Evolutionary conservation across 2,329 filamentous ascomycete genomes (phyloP), one percentile per base, ranked within the genome.

Genomic region (Aspergillus terreus): DNA sequence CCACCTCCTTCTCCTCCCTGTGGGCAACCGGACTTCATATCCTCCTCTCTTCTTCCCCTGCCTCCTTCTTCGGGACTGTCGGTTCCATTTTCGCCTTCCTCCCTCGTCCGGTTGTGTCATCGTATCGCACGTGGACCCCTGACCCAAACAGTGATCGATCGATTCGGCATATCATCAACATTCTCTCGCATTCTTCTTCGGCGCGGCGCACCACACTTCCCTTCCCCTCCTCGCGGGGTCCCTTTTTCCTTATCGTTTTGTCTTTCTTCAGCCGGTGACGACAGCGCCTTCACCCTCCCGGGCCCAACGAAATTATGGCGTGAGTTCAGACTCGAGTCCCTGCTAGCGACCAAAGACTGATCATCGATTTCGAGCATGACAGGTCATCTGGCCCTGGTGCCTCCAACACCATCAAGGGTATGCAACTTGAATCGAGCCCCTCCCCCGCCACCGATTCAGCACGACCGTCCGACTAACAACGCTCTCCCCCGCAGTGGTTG

Each of bases 401-500:
- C 54, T 66, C 67, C 59, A 79, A 78, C 70, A 79, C 78, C 65
- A 80, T 79, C 59, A 79, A 77, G 72, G 78, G 79, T 82, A 74
- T 67, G 66, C 60, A 51, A 50, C 17, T 46, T 35, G 3, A 9
- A 30, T 30, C 11, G 35, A 38, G 14, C 35, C 35, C 35, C 35
- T 17, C 15, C 7, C 4, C 35, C 15, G 15, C 35, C 35, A 17
- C 35, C 35, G 35, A 7, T 15, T 35, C 32, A 42, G 44, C 32
- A 35, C 21, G 38, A 48, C 43, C 47, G 15, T 40, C 36, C 15
- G 21, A 54, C 57, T 87, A 79, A 86, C 55, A n/a, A 38, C 35
- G 14, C 21, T 40, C 49, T 41, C 42, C 30, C 32, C 33, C 47
- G 82, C 59, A 89, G 94, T 99, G 72, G 92, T 99, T 72, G 92